Conservation (phyloP, 306 rosid genomes). For the Coriaria nepalensis region DNA sequence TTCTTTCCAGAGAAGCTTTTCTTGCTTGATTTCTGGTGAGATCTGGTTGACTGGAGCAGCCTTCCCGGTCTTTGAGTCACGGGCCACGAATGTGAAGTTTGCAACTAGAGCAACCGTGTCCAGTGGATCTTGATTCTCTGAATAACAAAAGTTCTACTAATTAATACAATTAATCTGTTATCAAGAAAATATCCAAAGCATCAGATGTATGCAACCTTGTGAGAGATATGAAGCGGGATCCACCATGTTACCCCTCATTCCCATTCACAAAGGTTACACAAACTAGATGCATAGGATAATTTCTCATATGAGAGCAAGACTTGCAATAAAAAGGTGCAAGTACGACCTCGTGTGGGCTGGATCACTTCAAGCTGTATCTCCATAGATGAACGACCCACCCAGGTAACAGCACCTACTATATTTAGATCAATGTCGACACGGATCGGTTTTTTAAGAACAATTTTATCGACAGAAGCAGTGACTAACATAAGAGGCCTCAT, state of each 20-base stretch:
- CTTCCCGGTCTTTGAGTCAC: constrained; percentile 57
- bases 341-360: constrained; percentile 36
- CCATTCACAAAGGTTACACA: no score
- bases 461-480: constrained; percentile 77
- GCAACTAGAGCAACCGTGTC: constrained; percentile 49
- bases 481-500: constrained; percentile 53
- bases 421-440: constrained; percentile 39
- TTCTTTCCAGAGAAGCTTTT: constrained; percentile 59
- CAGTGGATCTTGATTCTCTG: constrained; percentile 23
- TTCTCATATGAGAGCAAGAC: neutral
- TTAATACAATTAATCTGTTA: constrained; percentile 1
- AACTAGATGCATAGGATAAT: no score
- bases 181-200: no score
- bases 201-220: no score
- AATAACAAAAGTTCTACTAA: constrained; percentile 15
- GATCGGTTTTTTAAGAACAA: constrained; percentile 57
- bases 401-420: constrained; percentile 67
- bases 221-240: no score
- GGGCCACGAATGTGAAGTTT: constrained; percentile 83
- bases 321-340: neutral
- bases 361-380: constrained; percentile 61
- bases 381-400: constrained; percentile 81
- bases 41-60: constrained; percentile 52
- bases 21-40: constrained; percentile 45
- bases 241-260: no score